Conservation (phyloP, 169 alveolate species). For the Plasmodium ovale region DNA sequence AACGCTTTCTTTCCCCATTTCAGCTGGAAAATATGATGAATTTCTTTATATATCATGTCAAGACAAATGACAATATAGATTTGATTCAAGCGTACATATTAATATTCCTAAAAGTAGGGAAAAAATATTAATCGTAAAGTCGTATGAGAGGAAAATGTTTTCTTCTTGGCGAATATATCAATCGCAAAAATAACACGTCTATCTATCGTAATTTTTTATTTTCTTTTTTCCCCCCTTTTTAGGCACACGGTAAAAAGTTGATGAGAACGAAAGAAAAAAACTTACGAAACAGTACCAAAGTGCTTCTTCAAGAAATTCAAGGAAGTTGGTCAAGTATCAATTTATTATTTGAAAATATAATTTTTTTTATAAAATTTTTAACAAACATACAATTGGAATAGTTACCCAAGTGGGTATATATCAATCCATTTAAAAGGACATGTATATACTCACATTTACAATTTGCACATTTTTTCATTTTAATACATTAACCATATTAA, state of each 20-base stretch:
- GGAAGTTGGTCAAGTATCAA: conserved; percentile 63
- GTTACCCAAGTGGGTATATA: neutral
- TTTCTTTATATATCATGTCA: conserved; percentile 70
- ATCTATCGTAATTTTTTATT: neutral
- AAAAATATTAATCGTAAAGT: neutral
- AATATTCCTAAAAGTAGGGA: conserved; percentile 47
- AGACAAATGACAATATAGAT: conserved; percentile 71
- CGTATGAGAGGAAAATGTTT: neutral
- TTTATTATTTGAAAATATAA: conserved; percentile 68
- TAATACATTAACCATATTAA: neutral
- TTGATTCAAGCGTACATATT: conserved; percentile 67
- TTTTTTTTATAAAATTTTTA: conserved; percentile 74
- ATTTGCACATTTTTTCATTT: conserved; percentile 1
- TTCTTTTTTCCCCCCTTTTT: neutral
- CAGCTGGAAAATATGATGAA: conserved; percentile 76
- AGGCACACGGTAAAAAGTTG: conserved; percentile 70
- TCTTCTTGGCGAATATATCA: neutral
- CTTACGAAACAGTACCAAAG: conserved; percentile 31
- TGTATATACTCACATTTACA: neutral
- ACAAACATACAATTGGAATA: conserved; percentile 74
- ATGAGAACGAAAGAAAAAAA: conserved; percentile 47
- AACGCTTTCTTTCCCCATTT: neutral
- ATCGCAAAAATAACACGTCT: neutral
- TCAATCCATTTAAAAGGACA: neutral
- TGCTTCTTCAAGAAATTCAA: conserved; percentile 61